Conservation (phyloP, 441 rosid genomes). For the Croton laevigatus region DNA sequence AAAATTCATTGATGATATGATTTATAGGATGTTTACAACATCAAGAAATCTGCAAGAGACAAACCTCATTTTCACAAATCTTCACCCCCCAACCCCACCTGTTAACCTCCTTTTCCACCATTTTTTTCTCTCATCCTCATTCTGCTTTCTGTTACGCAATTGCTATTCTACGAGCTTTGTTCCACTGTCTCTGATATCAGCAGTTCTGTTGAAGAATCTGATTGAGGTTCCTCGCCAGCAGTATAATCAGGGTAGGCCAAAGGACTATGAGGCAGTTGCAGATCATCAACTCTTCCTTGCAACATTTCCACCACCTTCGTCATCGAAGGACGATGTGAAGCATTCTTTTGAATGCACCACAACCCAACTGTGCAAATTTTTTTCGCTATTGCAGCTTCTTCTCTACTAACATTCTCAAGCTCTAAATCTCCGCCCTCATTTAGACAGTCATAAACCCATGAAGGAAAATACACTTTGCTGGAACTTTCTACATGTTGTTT, state of each 20-base stretch:
- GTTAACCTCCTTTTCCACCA: neutral
- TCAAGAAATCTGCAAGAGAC: too few species aligned
- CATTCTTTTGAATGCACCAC: constrained; percentile 32
- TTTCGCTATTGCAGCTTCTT: constrained; percentile 23
- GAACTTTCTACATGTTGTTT: constrained; percentile 3
- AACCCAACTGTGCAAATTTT: constrained; percentile 30
- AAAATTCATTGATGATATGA: neutral
- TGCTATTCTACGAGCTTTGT: neutral
- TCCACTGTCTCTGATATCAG: constrained; percentile 24
- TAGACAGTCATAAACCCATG: constrained; percentile 27
- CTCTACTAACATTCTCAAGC: constrained; percentile 22
- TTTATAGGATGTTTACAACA: neutral
- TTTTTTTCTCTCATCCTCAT: neutral
- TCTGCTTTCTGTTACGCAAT: neutral
- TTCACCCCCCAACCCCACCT: too few species aligned
- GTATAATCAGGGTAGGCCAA: constrained; percentile 20
- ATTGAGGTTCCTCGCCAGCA: neutral
- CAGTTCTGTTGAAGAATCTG: constrained; percentile 12
- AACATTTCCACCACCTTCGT: constrained; percentile 28
- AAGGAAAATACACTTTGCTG: constrained; percentile 15
- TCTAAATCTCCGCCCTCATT: constrained; percentile 26
- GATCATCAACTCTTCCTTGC: constrained; percentile 14
- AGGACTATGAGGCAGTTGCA: constrained; percentile 30
- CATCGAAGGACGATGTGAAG: constrained; percentile 30
- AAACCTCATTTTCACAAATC: too few species aligned